Base-by-base conservation (phyloP, 2,329 filamentous ascomycete genomes). In the Dendrostoma leiphaemia region DNA sequence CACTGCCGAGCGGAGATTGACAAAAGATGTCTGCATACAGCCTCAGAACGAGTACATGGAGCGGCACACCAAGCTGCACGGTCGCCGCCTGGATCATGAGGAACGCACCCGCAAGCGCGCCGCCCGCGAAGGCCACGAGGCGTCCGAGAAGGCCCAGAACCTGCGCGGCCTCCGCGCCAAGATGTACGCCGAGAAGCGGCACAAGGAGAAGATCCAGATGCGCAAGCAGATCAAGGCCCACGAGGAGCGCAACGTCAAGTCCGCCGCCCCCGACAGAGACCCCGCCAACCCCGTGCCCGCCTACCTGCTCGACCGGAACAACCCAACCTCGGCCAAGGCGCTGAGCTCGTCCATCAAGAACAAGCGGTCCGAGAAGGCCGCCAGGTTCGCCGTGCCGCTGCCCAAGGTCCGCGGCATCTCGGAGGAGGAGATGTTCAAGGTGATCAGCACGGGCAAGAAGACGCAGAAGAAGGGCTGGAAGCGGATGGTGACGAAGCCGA, bases 151-250 rank as follows among this genome's bases (percentile, higher is more conserved):
- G 76, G 91, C 94, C 23, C 93, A 97, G 79, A 96, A 94, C 72
- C 81, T 97, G 67, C 88, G 89, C 59, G 94, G 94, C 61, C 84
- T 97, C 64, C 82, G 91, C 59, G 94, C 94, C 63, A 99, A 99
- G 81, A 79, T 96, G 66, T 87, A 94, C 77, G 88, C 93, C 72
- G 87, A 97, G 83, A 91, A 92, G 80, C 85, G 94, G 24, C 90
- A 91, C 77, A 89, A 92, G 71, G 92, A 99, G 80, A 99, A 99
- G 87, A 96, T 96, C 70, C 91, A 96, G 82, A 92, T 96, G 88
- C 89, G 88, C 74, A 96, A 96, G 82, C 79, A 86, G 67, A 95
- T 99, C 82, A 90, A 89, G 75, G 89, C 90, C 41, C 90, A 96
- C 78, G 94, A 99, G 75, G 90, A 97, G 79, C 87, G 91, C 75